Conservation (phyloP, 352 stramenopile genomes). For the Pilasporangium apinafurcum region DNA sequence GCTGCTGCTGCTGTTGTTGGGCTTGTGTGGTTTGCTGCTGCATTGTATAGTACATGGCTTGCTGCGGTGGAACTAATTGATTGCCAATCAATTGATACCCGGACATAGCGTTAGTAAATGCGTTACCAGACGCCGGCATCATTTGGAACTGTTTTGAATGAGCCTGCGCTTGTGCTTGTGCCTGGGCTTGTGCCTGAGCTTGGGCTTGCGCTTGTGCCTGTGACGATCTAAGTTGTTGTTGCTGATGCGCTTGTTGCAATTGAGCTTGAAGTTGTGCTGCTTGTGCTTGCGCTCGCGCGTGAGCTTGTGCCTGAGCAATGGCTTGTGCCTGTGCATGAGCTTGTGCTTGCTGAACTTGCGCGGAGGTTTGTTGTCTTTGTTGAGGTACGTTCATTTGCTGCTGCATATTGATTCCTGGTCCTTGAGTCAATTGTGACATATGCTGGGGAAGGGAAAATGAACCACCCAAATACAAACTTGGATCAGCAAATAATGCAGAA, state of each 20-base stretch:
- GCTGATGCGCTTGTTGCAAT: conserved; percentile 30
- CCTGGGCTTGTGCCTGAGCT: conserved; percentile 12
- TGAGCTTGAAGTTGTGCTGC: conserved; percentile 27
- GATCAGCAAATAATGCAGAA: conserved; percentile 52
- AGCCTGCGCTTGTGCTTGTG: conserved; percentile 14
- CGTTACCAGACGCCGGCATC: conserved; percentile 24
- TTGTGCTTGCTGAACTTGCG: conserved; percentile 25
- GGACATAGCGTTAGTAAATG: conserved; percentile 40
- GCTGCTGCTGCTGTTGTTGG: conserved; percentile 26
- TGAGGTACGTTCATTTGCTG: conserved; percentile 36
- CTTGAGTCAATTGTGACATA: conserved; percentile 28
- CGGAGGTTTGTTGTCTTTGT: conserved; percentile 28
- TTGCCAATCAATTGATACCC: conserved; percentile 64
- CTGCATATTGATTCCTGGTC: conserved; percentile 34
- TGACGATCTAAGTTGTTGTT: conserved; percentile 9
- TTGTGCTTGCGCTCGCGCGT: conserved; percentile 15
- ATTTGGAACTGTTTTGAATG: conserved; percentile 68
- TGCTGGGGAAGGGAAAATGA: conserved; percentile 47
- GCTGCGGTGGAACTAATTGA: conserved; percentile 49
- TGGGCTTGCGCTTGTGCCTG: conserved; percentile 22
- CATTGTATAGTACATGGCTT: conserved; percentile 47
- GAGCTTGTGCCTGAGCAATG: conserved; percentile 33
- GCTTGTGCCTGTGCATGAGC: conserved; percentile 44
- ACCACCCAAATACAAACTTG: conserved; percentile 59
- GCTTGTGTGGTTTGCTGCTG: conserved; percentile 24